Percentiles rank a stretch among this genome's conserved stretches.
Conservation (phyloP, 257 asterid genomes). For the Mentha longifolia region DNA sequence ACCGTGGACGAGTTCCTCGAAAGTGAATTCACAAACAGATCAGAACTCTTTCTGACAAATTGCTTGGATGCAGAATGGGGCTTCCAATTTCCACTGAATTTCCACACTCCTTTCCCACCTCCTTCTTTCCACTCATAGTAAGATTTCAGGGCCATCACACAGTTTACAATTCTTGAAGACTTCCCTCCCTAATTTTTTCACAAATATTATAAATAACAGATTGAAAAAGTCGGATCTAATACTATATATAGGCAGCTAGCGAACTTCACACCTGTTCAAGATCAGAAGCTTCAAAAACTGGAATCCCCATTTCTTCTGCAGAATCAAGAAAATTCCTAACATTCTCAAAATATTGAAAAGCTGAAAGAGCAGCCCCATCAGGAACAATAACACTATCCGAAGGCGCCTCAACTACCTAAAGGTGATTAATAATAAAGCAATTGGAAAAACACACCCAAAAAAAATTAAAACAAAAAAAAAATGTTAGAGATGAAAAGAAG, state of each 20-base stretch:
- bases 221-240: neutral
- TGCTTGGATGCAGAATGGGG: constrained; percentile 57
- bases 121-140: constrained; percentile 77
- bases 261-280: constrained; percentile 62
- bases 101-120: constrained; percentile 73
- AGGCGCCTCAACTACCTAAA: constrained; percentile 84
- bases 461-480: neutral
- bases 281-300: constrained; percentile 87
- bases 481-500: neutral
- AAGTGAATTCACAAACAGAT: constrained; percentile 63
- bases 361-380: constrained; percentile 89
- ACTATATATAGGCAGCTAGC: neutral
- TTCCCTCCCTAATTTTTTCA: constrained; percentile 71
- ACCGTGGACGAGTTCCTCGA: constrained; percentile 56
- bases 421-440: constrained; percentile 20
- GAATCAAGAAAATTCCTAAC: constrained; percentile 80
- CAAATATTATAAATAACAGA: neutral
- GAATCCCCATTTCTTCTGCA: constrained; percentile 71
- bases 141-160: constrained; percentile 79
- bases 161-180: constrained; percentile 72
- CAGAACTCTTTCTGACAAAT: constrained; percentile 59
- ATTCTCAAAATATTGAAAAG: constrained; percentile 84
- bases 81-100: constrained; percentile 64
- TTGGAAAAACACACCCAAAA: neutral
- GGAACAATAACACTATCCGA: constrained; percentile 59